These are phyloP conservation scores for Teunomyces gatunensis DNA, from an alignment of 805 yeast species.

Conservation along the genomic window DNA sequence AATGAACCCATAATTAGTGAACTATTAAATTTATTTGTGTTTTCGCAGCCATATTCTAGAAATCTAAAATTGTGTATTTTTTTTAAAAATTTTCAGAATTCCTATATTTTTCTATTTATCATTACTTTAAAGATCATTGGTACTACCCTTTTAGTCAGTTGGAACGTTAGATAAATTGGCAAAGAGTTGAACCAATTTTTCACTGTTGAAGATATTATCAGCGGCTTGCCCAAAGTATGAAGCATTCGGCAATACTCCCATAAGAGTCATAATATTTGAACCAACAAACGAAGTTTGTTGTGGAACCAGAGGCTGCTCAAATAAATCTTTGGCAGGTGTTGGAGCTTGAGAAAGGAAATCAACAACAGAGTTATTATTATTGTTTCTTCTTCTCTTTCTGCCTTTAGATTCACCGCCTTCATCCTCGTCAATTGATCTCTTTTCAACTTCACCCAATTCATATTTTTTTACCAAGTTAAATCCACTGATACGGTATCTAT, in stretches of 20 bases:
- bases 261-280: slow-evolving; percentile 11
- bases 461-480: slow-evolving; percentile 35
- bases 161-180: slow-evolving; percentile 29
- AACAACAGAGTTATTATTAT: background rate
- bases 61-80: background rate
- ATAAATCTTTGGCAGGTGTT: background rate
- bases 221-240: slow-evolving; percentile 47
- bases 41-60: slow-evolving; percentile 2
- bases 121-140: background rate
- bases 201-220: slow-evolving; percentile 53
- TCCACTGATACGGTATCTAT: slow-evolving; percentile 37
- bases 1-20: background rate
- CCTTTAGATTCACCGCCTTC: slow-evolving; percentile 16
- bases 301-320: slow-evolving; percentile 3
- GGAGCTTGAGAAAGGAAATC: background rate
- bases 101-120: slow-evolving; percentile 1
- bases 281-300: slow-evolving; percentile 11
- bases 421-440: slow-evolving; percentile 14
- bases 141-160: slow-evolving; percentile 1
- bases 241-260: slow-evolving; percentile 53
- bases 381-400: slow-evolving; percentile 6
- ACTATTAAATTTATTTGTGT: background rate
- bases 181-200: slow-evolving; percentile 47
- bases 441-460: slow-evolving; percentile 34
- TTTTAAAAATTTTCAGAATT: background rate